phyloP scores from a whole-genome alignment of 2,329 filamentous ascomycete species.

The Talaromyces sp. region DNA sequence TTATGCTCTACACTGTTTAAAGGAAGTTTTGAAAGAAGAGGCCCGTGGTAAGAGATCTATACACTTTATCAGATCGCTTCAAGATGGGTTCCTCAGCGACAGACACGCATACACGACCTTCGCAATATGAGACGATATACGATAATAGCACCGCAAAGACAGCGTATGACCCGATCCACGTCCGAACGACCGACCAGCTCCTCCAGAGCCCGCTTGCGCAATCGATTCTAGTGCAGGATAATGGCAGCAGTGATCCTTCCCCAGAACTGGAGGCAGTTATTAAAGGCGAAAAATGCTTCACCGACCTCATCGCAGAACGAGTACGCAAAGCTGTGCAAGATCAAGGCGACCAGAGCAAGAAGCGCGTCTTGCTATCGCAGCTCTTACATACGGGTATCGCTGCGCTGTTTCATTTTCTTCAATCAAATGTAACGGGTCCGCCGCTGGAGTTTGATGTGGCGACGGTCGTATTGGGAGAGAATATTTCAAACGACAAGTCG shows the following conservation, averaged over 20 bases:
- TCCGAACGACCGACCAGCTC: conserved; percentile 28
- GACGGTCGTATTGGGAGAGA: conserved; percentile 41
- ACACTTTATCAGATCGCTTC: background rate
- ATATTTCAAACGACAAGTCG: conserved; percentile 28
- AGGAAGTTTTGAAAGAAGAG: background rate
- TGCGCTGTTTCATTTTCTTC: conserved; percentile 73
- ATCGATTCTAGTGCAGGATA: conserved; percentile 34
- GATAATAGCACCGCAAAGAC: conserved; percentile 19
- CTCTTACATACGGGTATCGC: conserved; percentile 59
- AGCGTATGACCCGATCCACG: conserved; percentile 31
- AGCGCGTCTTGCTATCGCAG: conserved; percentile 26
- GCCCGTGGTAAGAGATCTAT: background rate
- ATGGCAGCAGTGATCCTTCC: conserved; percentile 22
- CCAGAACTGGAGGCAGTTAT: conserved; percentile 18
- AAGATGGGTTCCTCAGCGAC: background rate
- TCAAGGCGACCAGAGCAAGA: conserved; percentile 20
- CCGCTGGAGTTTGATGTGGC: conserved; percentile 59
- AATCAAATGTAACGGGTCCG: conserved; percentile 83
- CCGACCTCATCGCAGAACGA: conserved; percentile 32
- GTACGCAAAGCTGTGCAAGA: conserved; percentile 19
- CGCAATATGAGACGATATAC: conserved; percentile 25
- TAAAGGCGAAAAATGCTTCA: conserved; percentile 31
- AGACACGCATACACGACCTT: background rate
- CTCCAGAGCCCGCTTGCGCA: conserved; percentile 34
- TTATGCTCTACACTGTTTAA: background rate